Evolutionary conservation across 306 rosid genomes (phyloP).

Genomic region (Cucurbita maxima): DNA sequence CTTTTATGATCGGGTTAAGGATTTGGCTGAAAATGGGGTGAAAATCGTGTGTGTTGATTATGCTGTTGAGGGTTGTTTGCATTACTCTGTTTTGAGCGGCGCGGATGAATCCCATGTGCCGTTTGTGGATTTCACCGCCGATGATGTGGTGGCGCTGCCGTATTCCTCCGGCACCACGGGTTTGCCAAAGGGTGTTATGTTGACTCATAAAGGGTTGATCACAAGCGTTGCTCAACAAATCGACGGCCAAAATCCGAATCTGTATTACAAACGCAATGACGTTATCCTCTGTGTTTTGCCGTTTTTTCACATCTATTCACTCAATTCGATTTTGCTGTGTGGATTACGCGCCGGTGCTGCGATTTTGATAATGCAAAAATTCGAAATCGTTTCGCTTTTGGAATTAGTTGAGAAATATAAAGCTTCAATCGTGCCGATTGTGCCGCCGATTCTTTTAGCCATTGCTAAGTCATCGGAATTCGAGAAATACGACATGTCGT

Average conservation of each 20-base stretch:
- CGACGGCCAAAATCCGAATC: conserved; percentile 72
- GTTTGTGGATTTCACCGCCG: conserved; percentile 9
- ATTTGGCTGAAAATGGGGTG: not conserved
- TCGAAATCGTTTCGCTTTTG: conserved; percentile 35
- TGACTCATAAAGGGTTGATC: conserved; percentile 64
- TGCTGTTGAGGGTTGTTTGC: conserved; percentile 16
- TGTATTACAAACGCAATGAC: conserved; percentile 31
- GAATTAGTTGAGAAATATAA: conserved; percentile 24
- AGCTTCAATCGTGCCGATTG: conserved; percentile 36
- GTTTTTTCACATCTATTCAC: conserved; percentile 56
- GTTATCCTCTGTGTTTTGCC: conserved; percentile 60
- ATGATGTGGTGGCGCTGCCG: conserved; percentile 68
- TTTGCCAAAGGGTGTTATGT: conserved; percentile 72
- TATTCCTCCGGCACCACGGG: conserved; percentile 78
- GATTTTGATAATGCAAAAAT: conserved; percentile 49
- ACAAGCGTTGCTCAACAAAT: conserved; percentile 63
- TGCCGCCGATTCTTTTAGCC: conserved; percentile 53
- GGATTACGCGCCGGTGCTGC: conserved; percentile 52
- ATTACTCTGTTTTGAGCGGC: conserved; percentile 31
- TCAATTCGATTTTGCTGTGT: conserved; percentile 64
- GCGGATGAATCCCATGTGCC: conserved; percentile 14
- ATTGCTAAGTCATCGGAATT: conserved; percentile 39
- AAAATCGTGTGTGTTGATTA: conserved; percentile 30
- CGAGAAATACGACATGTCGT: conserved; percentile 36
- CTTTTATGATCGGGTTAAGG: conserved; percentile 45